These are phyloP conservation scores for Penicillium corylophilum DNA, from an alignment of 2,329 filamentous ascomycete species.

Conservation along the genomic window DNA sequence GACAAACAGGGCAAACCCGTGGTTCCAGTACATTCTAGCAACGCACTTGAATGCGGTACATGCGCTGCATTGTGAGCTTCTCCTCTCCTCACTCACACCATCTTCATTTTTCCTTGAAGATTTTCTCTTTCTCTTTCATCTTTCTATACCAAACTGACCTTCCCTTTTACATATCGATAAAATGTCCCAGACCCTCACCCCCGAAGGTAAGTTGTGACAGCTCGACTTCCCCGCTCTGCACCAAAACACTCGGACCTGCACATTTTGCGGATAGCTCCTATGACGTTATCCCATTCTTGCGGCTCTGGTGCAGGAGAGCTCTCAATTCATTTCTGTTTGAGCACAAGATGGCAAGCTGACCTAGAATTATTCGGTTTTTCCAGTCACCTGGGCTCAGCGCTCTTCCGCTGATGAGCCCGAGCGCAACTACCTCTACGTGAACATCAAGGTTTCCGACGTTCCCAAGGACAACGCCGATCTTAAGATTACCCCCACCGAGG, in stretches of 20 bases:
- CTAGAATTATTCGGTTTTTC: constrained; percentile 10
- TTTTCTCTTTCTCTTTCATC: constrained; percentile 5
- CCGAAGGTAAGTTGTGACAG: constrained; percentile 46
- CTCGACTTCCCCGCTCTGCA: constrained; percentile 32
- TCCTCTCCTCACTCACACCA: constrained; percentile 14
- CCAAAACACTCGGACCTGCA: constrained; percentile 18
- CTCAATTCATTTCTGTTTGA: constrained; percentile 6
- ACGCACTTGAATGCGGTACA: constrained; percentile 19
- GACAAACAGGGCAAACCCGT: constrained; percentile 38
- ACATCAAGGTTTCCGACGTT: constrained; percentile 85
- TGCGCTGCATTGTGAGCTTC: constrained; percentile 22
- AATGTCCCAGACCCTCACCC: constrained; percentile 36
- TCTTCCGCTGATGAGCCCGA: constrained; percentile 74
- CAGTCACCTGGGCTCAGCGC: constrained; percentile 98
- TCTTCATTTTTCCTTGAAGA: neutral
- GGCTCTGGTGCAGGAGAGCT: neutral
- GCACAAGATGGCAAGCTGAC: constrained; percentile 9
- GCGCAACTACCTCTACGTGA: constrained; percentile 95
- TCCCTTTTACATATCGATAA: constrained; percentile 11
- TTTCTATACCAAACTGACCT: neutral
- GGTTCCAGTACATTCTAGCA: constrained; percentile 46
- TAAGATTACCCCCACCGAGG: constrained; percentile 72
- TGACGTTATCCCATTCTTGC: constrained; percentile 13
- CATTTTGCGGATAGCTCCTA: constrained; percentile 21
- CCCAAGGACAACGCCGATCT: constrained; percentile 73